Evolutionary conservation across 2,329 filamentous ascomycete species (phyloP), one percentile per base, ranked within the genome.

Genomic region (Alternaria panax): DNA sequence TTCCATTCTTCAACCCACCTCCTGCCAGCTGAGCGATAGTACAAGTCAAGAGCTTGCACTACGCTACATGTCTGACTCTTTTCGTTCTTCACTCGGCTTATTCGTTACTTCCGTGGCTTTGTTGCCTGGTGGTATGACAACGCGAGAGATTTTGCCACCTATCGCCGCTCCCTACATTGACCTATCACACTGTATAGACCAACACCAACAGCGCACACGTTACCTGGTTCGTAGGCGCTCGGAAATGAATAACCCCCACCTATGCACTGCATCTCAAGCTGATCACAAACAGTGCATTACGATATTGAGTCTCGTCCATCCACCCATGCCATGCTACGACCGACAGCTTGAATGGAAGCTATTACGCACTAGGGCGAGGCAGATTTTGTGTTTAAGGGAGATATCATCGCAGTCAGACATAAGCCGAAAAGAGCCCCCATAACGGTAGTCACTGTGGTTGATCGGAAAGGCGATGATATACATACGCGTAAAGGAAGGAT

Each of bases 361-460:
- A 43, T 40, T 11, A 40, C 38, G 5, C 22, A 45, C 51, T 50
- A 43, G 30, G 51, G 51, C 45, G 47, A 55, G 51, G 56, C 51
- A 36, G 51, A 59, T 40, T 59, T 24, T 22, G 27, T 28, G 24
- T 36, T n/a, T 36, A 50, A 32, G 22, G 34, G 22, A 28, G 36
- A 32, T 47, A 25, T 25, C 24, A 54, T 46, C 18, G 28, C 34
- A 20, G 22, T 51, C 16, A 42, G 50, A 30, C 27, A 28, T n/a
- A 16, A 40, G 14, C 18, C n/a, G 11, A 45, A 18, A 2, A 14
- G 47, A 32, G 18, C 28, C 30, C 20, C 5, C 24, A 41, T 42
- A 24, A 27, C 40, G 14, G 45, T 20, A 38, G 24, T 16, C 45
- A 24, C 43, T n/a, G n/a, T 25, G 36, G 41, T 18, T 11, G 51